Conservation (phyloP, 148 eudicot species). For the Hydrangea macrophylla region DNA sequence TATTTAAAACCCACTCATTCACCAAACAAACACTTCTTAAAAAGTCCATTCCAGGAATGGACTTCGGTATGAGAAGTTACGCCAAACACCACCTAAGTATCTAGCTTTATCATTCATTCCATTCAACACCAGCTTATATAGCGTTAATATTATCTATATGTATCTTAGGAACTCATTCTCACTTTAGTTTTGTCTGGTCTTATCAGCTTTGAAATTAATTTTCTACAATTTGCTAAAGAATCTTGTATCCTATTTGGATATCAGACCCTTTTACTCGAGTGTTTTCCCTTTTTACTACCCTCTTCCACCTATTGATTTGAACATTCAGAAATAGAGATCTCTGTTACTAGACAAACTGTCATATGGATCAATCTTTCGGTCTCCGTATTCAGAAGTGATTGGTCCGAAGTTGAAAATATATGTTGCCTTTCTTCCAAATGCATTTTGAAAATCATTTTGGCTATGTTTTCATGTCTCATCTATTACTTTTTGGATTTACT, state of each 20-base stretch:
- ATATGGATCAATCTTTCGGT: background rate
- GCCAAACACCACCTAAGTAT: no score
- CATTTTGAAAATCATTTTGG: background rate
- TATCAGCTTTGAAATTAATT: background rate
- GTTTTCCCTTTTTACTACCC: background rate
- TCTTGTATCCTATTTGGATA: background rate
- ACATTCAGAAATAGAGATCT: background rate
- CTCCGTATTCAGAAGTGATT: background rate
- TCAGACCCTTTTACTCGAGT: background rate
- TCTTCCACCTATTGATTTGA: background rate
- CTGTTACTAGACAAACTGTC: background rate
- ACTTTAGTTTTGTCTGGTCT: background rate
- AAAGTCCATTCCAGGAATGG: no score
- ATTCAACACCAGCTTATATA: background rate
- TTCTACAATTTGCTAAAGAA: background rate
- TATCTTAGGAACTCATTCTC: background rate
- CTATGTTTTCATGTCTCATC: background rate
- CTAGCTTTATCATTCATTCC: background rate
- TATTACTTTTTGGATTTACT: constrained; percentile 17
- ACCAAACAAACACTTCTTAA: no score
- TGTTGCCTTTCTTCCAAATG: background rate
- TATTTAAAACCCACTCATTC: no score
- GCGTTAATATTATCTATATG: background rate
- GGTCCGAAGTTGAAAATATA: constrained; percentile 4
- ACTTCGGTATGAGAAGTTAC: no score